A percentile compares a stretch with the other conserved stretches of the same genome.
Conservation (phyloP, 257 asterid genomes). For the Nemophila menziesii region DNA sequence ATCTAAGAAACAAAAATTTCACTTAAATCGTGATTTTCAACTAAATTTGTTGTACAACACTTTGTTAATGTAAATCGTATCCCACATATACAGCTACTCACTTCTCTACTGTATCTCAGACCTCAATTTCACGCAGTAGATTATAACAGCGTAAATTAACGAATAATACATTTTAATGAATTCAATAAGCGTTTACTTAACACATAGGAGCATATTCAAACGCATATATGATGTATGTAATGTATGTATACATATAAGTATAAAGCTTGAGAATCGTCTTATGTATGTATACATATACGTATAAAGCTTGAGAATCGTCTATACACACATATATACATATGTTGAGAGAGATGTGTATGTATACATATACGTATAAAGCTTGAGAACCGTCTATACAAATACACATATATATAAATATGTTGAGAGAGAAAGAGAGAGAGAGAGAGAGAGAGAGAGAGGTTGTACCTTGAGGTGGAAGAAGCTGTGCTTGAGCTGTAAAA, state of each 20-base stretch:
- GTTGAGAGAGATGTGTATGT: too few species aligned
- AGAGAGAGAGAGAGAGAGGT: background rate
- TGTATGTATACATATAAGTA: background rate
- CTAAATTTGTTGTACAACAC: background rate
- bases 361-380: too few species aligned
- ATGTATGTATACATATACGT: too few species aligned
- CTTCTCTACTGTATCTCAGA: background rate
- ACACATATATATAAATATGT: too few species aligned
- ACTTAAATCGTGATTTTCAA: background rate
- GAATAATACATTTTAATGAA: too few species aligned
- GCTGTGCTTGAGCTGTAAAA: background rate
- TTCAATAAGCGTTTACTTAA: background rate
- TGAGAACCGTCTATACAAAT: too few species aligned
- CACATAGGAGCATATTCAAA: background rate
- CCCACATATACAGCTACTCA: background rate
- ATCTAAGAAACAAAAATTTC: too few species aligned
- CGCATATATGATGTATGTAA: too few species aligned
- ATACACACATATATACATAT: too few species aligned
- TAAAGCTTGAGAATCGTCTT: too few species aligned
- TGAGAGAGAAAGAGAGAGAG: background rate
- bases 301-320: too few species aligned
- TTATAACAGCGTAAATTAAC: too few species aligned
- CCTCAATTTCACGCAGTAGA: background rate
- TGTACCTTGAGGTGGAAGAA: background rate
- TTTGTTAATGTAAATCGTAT: background rate